Evolutionary conservation across 441 rosid species (phyloP), one percentile per base, ranked within the genome.

Genomic region (Populus tomentosa): DNA sequence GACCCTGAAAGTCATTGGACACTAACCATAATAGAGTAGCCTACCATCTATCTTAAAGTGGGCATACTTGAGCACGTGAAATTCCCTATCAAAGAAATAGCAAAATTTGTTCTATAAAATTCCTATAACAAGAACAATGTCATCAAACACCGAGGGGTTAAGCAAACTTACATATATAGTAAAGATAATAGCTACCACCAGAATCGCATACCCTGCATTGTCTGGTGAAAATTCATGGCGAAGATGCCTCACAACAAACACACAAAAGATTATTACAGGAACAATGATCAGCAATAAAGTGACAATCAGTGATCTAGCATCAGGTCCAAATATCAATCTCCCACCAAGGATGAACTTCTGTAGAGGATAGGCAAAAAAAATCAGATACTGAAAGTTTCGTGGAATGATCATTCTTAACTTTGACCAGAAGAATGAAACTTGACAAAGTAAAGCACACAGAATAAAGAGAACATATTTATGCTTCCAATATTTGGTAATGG

Each of bases 241-340:
- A 75, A 95, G 98, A 86, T 92, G 94, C 86, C 97, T 85, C 11
- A 92, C 98, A 62, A 95, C 97, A 80, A 91, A 92, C 73, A 88
- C 86, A 84, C 94, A 92, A 83, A 95, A 95, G 82, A 92, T 81
- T 72, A 86, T 70, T 79, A 89, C 86, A 5, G 99, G 99, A 76
- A 85, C 87, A 74, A 86, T 82, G 85, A 94, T 88, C 86, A 95
- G 87, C 81, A 91, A 84, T 65, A 95, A 82, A 61, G 98, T 95
- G 79, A 94, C 88, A 30, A 93, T 84, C 79, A 95, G 81, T 75
- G 98, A 92, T 85, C 84, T 89, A 75, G 92, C 97, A 91, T 95
- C 99, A 77, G 98, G 99, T 67, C 99, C 99, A 84, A 95, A 92
- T 78, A 95, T 92, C 87, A 95, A 82, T 83, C 99, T 95, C 84